Evolutionary conservation across 352 stramenopile species (phyloP).

Genomic region (Globisporangium okanoganense): DNA sequence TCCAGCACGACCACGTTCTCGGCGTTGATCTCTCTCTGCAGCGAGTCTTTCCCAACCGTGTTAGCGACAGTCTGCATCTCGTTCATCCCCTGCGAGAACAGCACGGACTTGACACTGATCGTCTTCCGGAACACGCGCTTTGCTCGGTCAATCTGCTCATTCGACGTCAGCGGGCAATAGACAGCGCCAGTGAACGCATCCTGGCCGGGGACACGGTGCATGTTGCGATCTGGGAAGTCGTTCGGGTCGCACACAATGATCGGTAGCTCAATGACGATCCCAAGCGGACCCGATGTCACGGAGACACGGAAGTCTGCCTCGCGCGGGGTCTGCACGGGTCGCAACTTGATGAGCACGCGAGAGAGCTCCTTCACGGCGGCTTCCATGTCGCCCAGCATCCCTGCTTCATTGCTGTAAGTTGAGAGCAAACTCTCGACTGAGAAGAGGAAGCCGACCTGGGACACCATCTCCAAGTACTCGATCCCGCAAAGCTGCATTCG

Average conservation of each 20-base stretch:
- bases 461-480: constrained; percentile 73
- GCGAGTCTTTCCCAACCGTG: constrained; percentile 62
- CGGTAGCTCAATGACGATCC: constrained; percentile 70
- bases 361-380: constrained; percentile 72
- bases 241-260: constrained; percentile 51
- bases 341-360: constrained; percentile 62
- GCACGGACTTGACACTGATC: constrained; percentile 66
- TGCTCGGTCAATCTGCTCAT: constrained; percentile 42
- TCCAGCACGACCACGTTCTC: constrained; percentile 68
- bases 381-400: constrained; percentile 84
- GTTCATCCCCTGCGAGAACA: constrained; percentile 91
- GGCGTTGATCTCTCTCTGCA: constrained; percentile 83
- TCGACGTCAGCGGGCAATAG: constrained; percentile 45
- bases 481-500: constrained; percentile 33
- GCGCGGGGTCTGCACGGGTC: constrained; percentile 56
- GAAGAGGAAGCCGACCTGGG: constrained; percentile 71
- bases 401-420: constrained; percentile 80
- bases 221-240: constrained; percentile 41
- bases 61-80: constrained; percentile 93
- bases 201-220: constrained; percentile 76
- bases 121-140: constrained; percentile 55
- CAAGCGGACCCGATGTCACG: constrained; percentile 52
- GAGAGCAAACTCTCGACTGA: constrained; percentile 83
- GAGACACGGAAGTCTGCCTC: constrained; percentile 69
- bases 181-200: constrained; percentile 71